These are phyloP conservation scores for Sarocladiaceae sp. DNA, from an alignment of 2,329 filamentous ascomycete species.

Conservation along the genomic window DNA sequence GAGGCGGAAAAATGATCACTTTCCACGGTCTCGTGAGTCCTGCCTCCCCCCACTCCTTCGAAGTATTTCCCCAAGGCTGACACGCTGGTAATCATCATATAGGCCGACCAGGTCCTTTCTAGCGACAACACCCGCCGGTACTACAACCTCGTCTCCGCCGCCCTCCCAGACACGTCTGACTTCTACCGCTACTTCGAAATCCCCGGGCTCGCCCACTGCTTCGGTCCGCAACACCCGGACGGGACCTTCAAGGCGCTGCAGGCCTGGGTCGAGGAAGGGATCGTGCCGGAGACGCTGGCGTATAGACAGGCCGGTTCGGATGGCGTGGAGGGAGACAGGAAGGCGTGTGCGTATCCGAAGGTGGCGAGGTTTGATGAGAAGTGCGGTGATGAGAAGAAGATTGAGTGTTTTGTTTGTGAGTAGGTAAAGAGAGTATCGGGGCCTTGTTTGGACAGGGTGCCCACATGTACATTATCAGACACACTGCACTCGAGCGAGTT, in stretches of 20 bases:
- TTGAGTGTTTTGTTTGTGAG: not conserved
- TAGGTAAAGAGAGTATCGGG: too few relatives aligned
- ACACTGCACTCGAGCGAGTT: too few relatives aligned
- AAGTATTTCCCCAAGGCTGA: not conserved
- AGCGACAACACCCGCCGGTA: constrained; percentile 14
- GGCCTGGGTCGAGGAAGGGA: constrained; percentile 25
- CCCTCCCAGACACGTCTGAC: constrained; percentile 16
- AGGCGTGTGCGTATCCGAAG: constrained; percentile 30
- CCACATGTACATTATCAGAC: too few relatives aligned
- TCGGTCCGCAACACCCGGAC: constrained; percentile 19
- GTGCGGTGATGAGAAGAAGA: not conserved
- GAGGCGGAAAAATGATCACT: constrained; percentile 3
- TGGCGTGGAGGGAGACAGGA: constrained; percentile 21
- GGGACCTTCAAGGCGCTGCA: constrained; percentile 18
- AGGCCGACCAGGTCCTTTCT: not conserved
- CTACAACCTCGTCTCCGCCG: constrained; percentile 17
- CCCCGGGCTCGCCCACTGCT: constrained; percentile 27
- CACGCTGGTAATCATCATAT: too few relatives aligned
- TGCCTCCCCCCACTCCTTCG: too few relatives aligned
- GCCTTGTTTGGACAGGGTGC: too few relatives aligned
- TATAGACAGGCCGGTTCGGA: constrained; percentile 8
- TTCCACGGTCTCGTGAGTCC: constrained; percentile 4
- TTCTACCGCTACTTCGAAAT: constrained; percentile 28
- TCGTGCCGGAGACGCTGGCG: constrained; percentile 15
- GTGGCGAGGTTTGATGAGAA: constrained; percentile 20